Evolutionary conservation across 495 filamentous ascomycete genomes (phyloP).

Genomic region (Staphylotrichum longicolle): DNA sequence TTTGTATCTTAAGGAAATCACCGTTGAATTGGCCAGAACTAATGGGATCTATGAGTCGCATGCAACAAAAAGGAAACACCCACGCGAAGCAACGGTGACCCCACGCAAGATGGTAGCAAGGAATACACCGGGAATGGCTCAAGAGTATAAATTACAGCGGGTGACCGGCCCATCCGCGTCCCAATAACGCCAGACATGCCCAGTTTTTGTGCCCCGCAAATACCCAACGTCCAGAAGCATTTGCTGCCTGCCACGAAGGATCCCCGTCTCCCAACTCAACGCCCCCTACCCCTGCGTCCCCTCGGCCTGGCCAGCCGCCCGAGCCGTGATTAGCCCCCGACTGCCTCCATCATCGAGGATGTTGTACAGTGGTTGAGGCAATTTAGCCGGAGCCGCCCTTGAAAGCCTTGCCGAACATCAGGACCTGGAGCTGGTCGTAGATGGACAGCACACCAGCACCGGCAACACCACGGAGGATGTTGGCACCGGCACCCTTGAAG

Average conservation of each 20-base stretch:
- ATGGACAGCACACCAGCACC: slow-evolving; percentile 99
- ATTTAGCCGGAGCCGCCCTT: slow-evolving; percentile 83
- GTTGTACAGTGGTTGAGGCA: slow-evolving; percentile 36
- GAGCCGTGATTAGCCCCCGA: slow-evolving; percentile 28
- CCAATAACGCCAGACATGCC: slow-evolving; percentile 37
- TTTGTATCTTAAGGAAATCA: slow-evolving; percentile 23
- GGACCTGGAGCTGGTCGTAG: slow-evolving; percentile 98
- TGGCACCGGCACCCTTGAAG: slow-evolving; percentile 99
- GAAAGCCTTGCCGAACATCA: slow-evolving; percentile 99
- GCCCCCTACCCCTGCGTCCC: slow-evolving; percentile 18
- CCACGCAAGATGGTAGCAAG: slow-evolving; percentile 40
- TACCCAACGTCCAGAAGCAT: slow-evolving; percentile 29
- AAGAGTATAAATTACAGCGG: slow-evolving; percentile 63
- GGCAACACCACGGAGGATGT: slow-evolving; percentile 99
- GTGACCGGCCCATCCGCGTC: slow-evolving; percentile 35
- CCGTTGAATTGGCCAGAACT: slow-evolving; percentile 30
- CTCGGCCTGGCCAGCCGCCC: slow-evolving; percentile 24
- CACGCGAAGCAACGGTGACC: slow-evolving; percentile 34
- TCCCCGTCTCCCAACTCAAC: slow-evolving; percentile 28
- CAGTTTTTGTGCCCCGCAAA: slow-evolving; percentile 30
- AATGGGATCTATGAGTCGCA: slow-evolving; percentile 47
- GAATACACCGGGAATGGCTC: slow-evolving; percentile 58
- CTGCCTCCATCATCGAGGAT: slow-evolving; percentile 35
- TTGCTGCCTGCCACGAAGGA: slow-evolving; percentile 26
- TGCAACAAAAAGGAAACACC: slow-evolving; percentile 40